phyloP scores from a whole-genome alignment of 768 basidiomycete genomes.

The Lactarius pseudohatsudake region DNA sequence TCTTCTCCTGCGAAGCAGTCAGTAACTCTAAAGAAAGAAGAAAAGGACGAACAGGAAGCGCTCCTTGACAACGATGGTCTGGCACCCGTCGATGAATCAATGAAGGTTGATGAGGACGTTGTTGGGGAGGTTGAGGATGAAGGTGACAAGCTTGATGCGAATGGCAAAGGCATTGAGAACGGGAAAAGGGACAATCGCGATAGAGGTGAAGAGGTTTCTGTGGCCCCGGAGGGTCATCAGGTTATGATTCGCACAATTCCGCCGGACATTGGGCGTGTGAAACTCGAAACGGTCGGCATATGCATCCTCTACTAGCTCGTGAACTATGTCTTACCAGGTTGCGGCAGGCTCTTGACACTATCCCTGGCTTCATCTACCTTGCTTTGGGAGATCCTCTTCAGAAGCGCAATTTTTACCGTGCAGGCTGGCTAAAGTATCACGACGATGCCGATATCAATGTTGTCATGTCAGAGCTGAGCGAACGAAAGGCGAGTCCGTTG shows the following conservation, averaged over 20 bases:
- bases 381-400: conserved; percentile 90
- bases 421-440: conserved; percentile 87
- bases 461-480: conserved; percentile 72
- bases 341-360: conserved; percentile 66
- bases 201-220: conserved; percentile 58
- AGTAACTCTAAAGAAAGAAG: conserved; percentile 42
- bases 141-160: conserved; percentile 57
- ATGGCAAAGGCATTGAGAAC: conserved; percentile 52
- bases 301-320: conserved; percentile 21
- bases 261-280: conserved; percentile 85
- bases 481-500: conserved; percentile 66
- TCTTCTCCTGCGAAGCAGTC: conserved; percentile 53
- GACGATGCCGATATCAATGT: conserved; percentile 81
- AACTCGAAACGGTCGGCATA: conserved; percentile 78
- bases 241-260: conserved; percentile 95
- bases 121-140: conserved; percentile 74
- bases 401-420: conserved; percentile 91
- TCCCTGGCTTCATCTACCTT: conserved; percentile 84
- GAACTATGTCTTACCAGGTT: conserved; percentile 19
- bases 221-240: conserved; percentile 75
- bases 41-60: conserved; percentile 39
- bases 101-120: conserved; percentile 79
- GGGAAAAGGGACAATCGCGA: conserved; percentile 55
- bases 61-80: conserved; percentile 31
- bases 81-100: conserved; percentile 51